Conservation (phyloP, 352 stramenopile genomes). For the Globisporangium solare region DNA sequence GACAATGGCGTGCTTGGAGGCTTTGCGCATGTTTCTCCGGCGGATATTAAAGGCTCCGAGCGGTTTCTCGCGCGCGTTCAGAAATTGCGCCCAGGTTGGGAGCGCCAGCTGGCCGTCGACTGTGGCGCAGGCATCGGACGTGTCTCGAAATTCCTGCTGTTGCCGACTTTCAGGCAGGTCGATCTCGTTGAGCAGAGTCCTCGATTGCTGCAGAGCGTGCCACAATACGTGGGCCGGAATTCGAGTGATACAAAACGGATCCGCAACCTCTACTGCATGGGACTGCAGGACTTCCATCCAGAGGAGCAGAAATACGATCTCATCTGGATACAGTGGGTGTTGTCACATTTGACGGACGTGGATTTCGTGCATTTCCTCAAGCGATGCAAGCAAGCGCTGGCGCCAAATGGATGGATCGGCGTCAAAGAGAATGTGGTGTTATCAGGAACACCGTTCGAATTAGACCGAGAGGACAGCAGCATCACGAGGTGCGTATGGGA, state of each 20-base stretch:
- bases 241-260: slow-evolving; percentile 31
- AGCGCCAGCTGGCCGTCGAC: slow-evolving; percentile 50
- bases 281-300: slow-evolving; percentile 90
- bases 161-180: slow-evolving; percentile 84
- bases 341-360: slow-evolving; percentile 93
- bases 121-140: slow-evolving; percentile 93
- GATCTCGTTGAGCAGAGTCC: slow-evolving; percentile 94
- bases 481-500: slow-evolving; percentile 67
- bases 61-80: slow-evolving; percentile 46
- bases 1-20: slow-evolving; percentile 94
- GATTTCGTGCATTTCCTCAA: slow-evolving; percentile 93
- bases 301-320: slow-evolving; percentile 84
- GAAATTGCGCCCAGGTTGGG: slow-evolving; percentile 42
- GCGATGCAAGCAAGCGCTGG: slow-evolving; percentile 75
- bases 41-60: slow-evolving; percentile 76
- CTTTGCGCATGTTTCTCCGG: slow-evolving; percentile 79
- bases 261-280: slow-evolving; percentile 86
- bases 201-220: slow-evolving; percentile 84
- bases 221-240: slow-evolving; percentile 77
- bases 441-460: slow-evolving; percentile 72
- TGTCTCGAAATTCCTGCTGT: slow-evolving; percentile 92
- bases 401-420: slow-evolving; percentile 49
- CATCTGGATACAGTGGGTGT: slow-evolving; percentile 97
- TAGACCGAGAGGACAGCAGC: slow-evolving; percentile 93
- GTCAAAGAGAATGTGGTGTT: slow-evolving; percentile 92